Evolutionary conservation across 208 protist genomes (phyloP).

Genomic region (Vickermania ingenoplastis): DNA sequence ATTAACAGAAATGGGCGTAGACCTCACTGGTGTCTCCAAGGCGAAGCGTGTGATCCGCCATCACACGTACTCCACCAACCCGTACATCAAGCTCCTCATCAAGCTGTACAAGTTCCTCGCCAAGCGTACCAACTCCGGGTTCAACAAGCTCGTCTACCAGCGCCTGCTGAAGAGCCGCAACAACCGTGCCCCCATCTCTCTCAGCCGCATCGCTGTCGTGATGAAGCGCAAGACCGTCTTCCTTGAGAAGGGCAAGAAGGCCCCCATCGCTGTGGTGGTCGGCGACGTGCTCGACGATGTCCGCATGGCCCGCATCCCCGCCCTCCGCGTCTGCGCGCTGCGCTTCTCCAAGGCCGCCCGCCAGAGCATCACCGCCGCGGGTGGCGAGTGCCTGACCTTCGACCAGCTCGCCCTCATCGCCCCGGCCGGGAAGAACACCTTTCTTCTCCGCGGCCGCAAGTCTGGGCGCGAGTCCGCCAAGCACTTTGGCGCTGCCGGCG

Average conservation of each 20-base stretch:
- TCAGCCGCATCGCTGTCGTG: slow-evolving; percentile 92
- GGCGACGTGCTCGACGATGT: slow-evolving; percentile 99
- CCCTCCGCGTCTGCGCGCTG: slow-evolving; percentile 96
- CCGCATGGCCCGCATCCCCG: slow-evolving; percentile 93
- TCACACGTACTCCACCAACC: slow-evolving; percentile 93
- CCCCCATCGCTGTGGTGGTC: slow-evolving; percentile 96
- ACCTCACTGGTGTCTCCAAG: slow-evolving; percentile 86
- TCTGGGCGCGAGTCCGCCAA: slow-evolving; percentile 94
- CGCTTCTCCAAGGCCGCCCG: slow-evolving; percentile 97
- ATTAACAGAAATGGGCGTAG: slow-evolving; percentile 68
- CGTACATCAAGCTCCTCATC: slow-evolving; percentile 97
- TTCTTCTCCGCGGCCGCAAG: slow-evolving; percentile 96
- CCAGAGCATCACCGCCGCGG: slow-evolving; percentile 96
- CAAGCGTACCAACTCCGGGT: slow-evolving; percentile 95
- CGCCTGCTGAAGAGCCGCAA: slow-evolving; percentile 93
- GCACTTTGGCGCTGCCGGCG: slow-evolving; percentile 98
- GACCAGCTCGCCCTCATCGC: slow-evolving; percentile 94
- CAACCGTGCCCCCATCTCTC: slow-evolving; percentile 95
- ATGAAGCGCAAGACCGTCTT: slow-evolving; percentile 88
- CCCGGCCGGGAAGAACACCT: slow-evolving; percentile 96
- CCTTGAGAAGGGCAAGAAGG: slow-evolving; percentile 67
- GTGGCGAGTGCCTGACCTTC: slow-evolving; percentile 98
- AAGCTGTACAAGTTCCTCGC: slow-evolving; percentile 99
- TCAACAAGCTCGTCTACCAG: slow-evolving; percentile 98
- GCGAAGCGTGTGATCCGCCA: slow-evolving; percentile 88